Conservation (phyloP, 2,329 filamentous ascomycete species). For the Botryosphaeria agaves region DNA sequence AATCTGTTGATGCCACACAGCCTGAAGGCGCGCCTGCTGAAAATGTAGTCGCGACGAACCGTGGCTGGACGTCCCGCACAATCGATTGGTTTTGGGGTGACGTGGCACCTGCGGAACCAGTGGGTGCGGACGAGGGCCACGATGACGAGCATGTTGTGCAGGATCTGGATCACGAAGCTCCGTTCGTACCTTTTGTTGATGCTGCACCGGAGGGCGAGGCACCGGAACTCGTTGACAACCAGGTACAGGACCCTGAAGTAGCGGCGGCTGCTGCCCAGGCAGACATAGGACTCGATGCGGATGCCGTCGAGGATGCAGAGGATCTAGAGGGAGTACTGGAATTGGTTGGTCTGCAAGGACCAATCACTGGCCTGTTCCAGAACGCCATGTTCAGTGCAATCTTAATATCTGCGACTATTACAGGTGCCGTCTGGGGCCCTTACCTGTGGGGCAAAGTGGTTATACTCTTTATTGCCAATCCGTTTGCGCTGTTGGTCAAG, state of each 20-base stretch:
- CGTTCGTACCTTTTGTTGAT: constrained; percentile 35
- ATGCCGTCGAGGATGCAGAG: constrained; percentile 67
- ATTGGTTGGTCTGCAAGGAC: constrained; percentile 89
- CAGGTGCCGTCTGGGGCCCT: constrained; percentile 72
- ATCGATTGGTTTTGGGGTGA: constrained; percentile 32
- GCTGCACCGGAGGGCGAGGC: not conserved
- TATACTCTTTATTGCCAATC: constrained; percentile 64
- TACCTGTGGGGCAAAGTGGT: constrained; percentile 83
- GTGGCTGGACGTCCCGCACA: not conserved
- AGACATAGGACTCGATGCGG: constrained; percentile 50
- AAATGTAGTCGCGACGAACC: not conserved
- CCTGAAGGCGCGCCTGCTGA: not conserved
- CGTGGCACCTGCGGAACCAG: constrained; percentile 14
- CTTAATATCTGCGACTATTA: constrained; percentile 72
- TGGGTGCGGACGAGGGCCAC: constrained; percentile 21
- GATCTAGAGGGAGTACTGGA: constrained; percentile 95
- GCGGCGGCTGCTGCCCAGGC: constrained; percentile 48
- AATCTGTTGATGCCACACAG: not conserved
- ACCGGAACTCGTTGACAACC: constrained; percentile 3
- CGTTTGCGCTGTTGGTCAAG: constrained; percentile 45
- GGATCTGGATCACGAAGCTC: constrained; percentile 40
- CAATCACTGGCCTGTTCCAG: constrained; percentile 74
- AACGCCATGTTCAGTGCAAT: constrained; percentile 91
- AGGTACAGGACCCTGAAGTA: constrained; percentile 35
- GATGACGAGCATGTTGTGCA: constrained; percentile 44